Evolutionary conservation across 345 rosid genomes (phyloP).

Genomic region (Gossypium bickii): DNA sequence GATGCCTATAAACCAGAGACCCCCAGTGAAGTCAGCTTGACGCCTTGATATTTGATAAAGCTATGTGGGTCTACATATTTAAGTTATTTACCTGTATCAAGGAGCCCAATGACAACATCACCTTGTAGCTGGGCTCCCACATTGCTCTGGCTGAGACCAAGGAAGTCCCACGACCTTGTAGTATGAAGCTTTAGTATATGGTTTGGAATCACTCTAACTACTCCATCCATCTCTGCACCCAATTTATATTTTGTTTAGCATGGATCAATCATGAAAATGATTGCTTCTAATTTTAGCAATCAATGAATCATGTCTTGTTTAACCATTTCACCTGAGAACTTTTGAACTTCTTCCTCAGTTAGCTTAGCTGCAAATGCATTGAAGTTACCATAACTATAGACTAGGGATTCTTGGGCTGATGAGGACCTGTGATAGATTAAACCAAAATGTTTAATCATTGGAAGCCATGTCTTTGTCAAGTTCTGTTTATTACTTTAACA

Average conservation of each 20-base stretch:
- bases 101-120: constrained; percentile 19
- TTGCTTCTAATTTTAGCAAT: too few species aligned
- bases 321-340: constrained; percentile 23
- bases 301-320: not conserved
- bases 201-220: constrained; percentile 32
- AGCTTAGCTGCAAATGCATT: constrained; percentile 44
- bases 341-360: constrained; percentile 33
- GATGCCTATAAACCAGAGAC: constrained; percentile 16
- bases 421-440: constrained; percentile 16
- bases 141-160: constrained; percentile 12
- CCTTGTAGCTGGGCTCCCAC: constrained; percentile 6
- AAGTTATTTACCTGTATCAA: constrained; percentile 23
- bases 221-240: constrained; percentile 28
- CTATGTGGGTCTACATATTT: not conserved
- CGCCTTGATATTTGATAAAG: not conserved
- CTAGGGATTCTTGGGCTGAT: constrained; percentile 28
- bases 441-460: too few species aligned
- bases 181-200: constrained; percentile 26
- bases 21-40: too few species aligned
- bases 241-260: too few species aligned
- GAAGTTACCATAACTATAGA: constrained; percentile 38
- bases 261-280: too few species aligned
- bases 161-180: constrained; percentile 34
- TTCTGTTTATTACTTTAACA: too few species aligned
- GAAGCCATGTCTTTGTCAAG: too few species aligned